Base-by-base conservation (phyloP, 1,284 basidiomycete species). In the Gymnopus androsaceus region DNA sequence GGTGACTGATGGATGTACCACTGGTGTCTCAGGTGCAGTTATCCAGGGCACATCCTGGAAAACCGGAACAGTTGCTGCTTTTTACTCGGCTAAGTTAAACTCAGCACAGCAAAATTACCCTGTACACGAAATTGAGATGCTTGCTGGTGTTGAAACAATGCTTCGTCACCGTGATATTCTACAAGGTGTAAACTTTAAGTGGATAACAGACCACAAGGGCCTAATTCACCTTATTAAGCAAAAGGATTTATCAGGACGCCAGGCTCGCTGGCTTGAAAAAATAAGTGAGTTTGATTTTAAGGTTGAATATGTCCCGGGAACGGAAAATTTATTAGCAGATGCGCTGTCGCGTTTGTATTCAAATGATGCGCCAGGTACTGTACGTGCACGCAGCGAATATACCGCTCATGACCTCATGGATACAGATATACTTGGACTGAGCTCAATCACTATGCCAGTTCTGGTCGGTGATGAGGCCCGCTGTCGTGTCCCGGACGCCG, bases 21-120 rank as follows among this genome's bases (percentile, higher is more conserved):
- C 66, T 1, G 68, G 72, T 0, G 61, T 70, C 9, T 63, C 64
- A 25, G 69, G 70, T 0, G 58, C 72, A 0, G 51, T 74, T 2
- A 61, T 59, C 28, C 70, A 73, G 55, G 72, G 72, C 0, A 5
- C 14, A 0, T 60, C 66, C 27, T 69, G 67, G 66, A 58, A 63
- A 47, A 63, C 38, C 0, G 70, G 64, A 0, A 54, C 55, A 4
- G 59, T 71, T 0, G 67, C 68, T 4, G 70, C 70, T 1, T 76
- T 76, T 56, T 73, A 64, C 54, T 75, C 70, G 0, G 72, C 69
- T 1, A 76, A 75, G 47, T 59, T 77, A 40, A 72, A 67, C 33
- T 45, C 65, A 0, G 69, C 72, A 0, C 72, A 76, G 56, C 69
- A 73, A 28, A 76, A 75, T 33, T 77, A 77, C 48, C 66, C 68